phyloP scores from a whole-genome alignment of 78 protist genomes.

The Speleostelium caveatum region DNA sequence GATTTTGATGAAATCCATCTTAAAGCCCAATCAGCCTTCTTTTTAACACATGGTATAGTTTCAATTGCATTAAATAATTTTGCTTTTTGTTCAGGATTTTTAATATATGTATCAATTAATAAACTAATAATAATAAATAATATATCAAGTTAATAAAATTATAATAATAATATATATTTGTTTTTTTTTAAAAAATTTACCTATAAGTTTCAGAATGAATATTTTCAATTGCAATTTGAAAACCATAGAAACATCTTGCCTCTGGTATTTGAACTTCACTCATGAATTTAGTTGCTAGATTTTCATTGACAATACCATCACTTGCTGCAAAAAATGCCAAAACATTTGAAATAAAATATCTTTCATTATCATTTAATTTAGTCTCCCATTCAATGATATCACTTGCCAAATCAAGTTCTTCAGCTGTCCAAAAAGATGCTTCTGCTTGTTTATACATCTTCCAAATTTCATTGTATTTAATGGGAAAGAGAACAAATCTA shows the following conservation, averaged over 20 bases:
- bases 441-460: constrained; percentile 96
- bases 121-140: constrained; percentile 30
- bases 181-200: neutral
- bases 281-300: constrained; percentile 94
- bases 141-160: neutral
- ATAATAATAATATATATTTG: neutral
- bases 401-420: constrained; percentile 95
- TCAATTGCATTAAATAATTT: constrained; percentile 96
- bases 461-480: constrained; percentile 92
- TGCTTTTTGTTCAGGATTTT: constrained; percentile 81
- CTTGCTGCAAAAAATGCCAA: constrained; percentile 98
- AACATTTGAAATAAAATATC: constrained; percentile 94
- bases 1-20: constrained; percentile 91
- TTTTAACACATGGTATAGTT: constrained; percentile 92
- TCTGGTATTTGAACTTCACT: constrained; percentile 98
- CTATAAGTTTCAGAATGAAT: constrained; percentile 97
- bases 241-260: constrained; percentile 99
- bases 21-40: constrained; percentile 99
- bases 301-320: constrained; percentile 99
- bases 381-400: constrained; percentile 92
- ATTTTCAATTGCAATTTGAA: constrained; percentile 98
- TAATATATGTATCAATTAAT: constrained; percentile 97
- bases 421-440: constrained; percentile 98
- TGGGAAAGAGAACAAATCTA: constrained; percentile 96
- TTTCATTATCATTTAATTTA: constrained; percentile 92